Evolutionary conservation across 352 stramenopile species (phyloP), one percentile per base, ranked within the genome.

Genomic region (Globisporangium radiosum): DNA sequence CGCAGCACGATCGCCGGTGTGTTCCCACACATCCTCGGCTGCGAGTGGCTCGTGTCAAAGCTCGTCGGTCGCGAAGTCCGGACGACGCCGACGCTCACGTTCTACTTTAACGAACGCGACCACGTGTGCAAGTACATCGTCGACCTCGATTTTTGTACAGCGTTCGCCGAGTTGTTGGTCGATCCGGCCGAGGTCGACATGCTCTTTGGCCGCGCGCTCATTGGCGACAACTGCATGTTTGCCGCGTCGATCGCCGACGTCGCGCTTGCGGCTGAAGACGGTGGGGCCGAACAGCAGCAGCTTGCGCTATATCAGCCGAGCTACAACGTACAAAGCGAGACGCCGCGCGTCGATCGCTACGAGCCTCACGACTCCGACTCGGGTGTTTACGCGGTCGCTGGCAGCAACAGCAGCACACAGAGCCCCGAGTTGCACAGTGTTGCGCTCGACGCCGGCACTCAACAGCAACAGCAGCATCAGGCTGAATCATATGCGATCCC

Each of bases 1-100:
- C 55, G 65, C 17, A 74, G 71, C 47, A 81, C 75, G 19, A 76
- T 84, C 49, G 61, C 65, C 6, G 70, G 62, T 10, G 59, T 85
- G 39, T 80, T 81, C 44, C 75, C 75, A 1, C 75, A 85, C 39
- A 43, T 80, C 44, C 51, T 79, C 14, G 61, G 70, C 51, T 63
- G 79, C 56, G 65, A 77, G 42, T 64, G 56, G 43, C 61, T 85
- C 51, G 61, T 78, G 44, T 54, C 68, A 9, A 64, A 73, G 8
- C 68, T 84, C 13, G 68, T 81, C 0, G 75, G 72, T 1, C 64
- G 75, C 17, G 68, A 76, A 36, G 59, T 81, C 19, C 62, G 54
- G 9, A 64, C 65, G 0, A 36, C 66, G 3, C 59, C 56, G 17
- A 54, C 54, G 13, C 52, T 78, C 7, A 64, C 55, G 14, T 84